phyloP scores from a whole-genome alignment of 139 green algal species.

The Mesostigma viride region DNA sequence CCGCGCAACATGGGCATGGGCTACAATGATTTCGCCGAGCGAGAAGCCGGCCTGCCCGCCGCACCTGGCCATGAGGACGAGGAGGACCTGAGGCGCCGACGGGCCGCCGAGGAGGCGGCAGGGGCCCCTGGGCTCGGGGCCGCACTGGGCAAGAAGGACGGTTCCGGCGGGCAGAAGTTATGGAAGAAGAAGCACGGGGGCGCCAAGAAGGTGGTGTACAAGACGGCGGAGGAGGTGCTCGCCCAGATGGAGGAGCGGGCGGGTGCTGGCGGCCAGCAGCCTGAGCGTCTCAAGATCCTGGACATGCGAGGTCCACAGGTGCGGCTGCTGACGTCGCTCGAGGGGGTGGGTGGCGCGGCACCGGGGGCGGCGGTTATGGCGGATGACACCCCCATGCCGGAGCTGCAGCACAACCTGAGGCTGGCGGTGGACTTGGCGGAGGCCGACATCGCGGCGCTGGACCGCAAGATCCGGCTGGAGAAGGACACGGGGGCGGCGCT shows the following conservation, averaged over 20 bases:
- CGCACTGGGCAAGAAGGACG: no score
- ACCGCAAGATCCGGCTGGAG: slow-evolving; percentile 64
- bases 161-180: no score
- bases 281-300: slow-evolving; percentile 51
- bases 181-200: slow-evolving; percentile 37
- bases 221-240: slow-evolving; percentile 73
- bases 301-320: slow-evolving; percentile 86
- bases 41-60: slow-evolving; percentile 7
- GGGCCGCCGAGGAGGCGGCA: background rate
- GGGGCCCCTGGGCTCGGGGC: no score
- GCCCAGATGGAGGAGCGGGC: slow-evolving; percentile 21
- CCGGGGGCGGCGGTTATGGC: background rate
- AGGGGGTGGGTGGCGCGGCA: slow-evolving; percentile 57
- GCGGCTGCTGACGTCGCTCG: slow-evolving; percentile 78
- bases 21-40: slow-evolving; percentile 45
- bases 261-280: background rate
- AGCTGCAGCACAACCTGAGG: slow-evolving; percentile 96
- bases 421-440: slow-evolving; percentile 62
- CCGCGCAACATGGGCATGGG: slow-evolving; percentile 92
- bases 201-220: slow-evolving; percentile 33
- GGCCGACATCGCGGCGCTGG: slow-evolving; percentile 66
- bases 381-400: slow-evolving; percentile 70
- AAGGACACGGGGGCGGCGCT: slow-evolving; percentile 42
- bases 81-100: background rate
- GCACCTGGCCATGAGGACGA: slow-evolving; percentile 13